Conservation (phyloP, 257 asterid species). For the Thymus mandschuricus region DNA sequence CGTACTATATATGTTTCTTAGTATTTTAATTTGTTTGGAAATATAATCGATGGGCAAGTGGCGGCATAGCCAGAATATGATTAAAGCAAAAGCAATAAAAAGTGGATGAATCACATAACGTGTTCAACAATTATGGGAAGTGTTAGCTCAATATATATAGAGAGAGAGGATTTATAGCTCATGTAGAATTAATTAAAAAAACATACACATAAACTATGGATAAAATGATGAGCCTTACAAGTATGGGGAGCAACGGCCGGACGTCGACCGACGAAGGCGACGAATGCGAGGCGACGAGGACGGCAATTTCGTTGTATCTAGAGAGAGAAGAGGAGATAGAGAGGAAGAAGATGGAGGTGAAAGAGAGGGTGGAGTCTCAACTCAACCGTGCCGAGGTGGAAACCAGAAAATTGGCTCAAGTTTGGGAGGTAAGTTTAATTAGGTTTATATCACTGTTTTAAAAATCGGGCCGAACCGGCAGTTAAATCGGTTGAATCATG, state of each 20-base stretch:
- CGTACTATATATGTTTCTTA: background rate
- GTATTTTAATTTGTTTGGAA: background rate
- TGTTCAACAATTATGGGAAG: background rate
- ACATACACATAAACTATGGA: too few species aligned
- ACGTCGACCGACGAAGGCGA: conserved; percentile 48
- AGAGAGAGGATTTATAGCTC: too few species aligned
- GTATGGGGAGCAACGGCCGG: conserved; percentile 64
- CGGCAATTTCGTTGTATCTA: conserved; percentile 59
- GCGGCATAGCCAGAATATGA: conserved; percentile 18
- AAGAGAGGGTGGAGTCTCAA: conserved; percentile 68
- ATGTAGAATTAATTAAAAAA: too few species aligned
- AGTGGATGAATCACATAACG: conserved; percentile 12
- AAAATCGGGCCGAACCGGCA: too few species aligned
- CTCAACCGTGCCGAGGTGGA: conserved; percentile 80
- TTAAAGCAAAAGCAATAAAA: conserved; percentile 62
- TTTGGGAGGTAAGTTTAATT: conserved; percentile 63
- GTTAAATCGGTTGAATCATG: too few species aligned
- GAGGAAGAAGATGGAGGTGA: conserved; percentile 74
- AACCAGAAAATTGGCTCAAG: conserved; percentile 69
- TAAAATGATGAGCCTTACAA: conserved; percentile 51
- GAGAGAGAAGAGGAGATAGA: conserved; percentile 85
- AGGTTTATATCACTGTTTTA: background rate
- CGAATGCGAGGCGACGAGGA: conserved; percentile 64
- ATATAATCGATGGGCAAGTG: conserved; percentile 6
- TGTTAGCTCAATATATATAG: background rate